phyloP scores from a whole-genome alignment of 441 rosid genomes.

The Adansonia gregorii region DNA sequence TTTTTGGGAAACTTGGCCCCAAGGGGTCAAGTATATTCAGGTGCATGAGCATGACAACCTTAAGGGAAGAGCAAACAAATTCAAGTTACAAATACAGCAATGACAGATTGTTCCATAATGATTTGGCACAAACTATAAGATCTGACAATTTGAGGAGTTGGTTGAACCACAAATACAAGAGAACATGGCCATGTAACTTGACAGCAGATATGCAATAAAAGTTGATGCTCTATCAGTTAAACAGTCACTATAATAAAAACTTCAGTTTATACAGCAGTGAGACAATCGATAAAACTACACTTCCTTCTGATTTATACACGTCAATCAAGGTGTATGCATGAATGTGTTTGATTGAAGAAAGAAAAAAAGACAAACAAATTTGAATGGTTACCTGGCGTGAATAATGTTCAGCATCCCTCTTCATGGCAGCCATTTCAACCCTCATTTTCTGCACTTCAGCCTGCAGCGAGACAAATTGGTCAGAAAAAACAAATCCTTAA shows the following conservation, averaged over 20 bases:
- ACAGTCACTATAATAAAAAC: background rate
- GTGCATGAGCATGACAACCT: background rate
- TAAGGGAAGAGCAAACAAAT: background rate
- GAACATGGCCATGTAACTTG: constrained; percentile 4
- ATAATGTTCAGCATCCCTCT: constrained; percentile 98
- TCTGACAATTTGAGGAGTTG: constrained; percentile 11
- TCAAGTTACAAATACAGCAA: constrained; percentile 10
- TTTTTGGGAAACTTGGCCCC: background rate
- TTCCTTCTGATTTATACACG: background rate
- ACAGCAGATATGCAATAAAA: background rate
- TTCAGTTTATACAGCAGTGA: constrained; percentile 13
- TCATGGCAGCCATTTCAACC: constrained; percentile 98
- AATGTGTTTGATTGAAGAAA: constrained; percentile 7
- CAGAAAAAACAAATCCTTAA: constrained; percentile 1
- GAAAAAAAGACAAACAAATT: constrained; percentile 28
- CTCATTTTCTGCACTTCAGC: constrained; percentile 93
- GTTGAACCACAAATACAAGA: constrained; percentile 8
- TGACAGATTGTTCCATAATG: background rate
- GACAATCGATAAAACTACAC: background rate
- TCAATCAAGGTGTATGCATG: background rate
- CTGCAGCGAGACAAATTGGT: constrained; percentile 49
- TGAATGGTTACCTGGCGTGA: constrained; percentile 82
- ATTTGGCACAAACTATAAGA: background rate
- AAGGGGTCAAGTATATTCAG: background rate
- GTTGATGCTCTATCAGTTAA: background rate